These are phyloP conservation scores for Beauveria pseudobassiana DNA, from an alignment of 2,329 filamentous ascomycete species.

Conservation along the genomic window DNA sequence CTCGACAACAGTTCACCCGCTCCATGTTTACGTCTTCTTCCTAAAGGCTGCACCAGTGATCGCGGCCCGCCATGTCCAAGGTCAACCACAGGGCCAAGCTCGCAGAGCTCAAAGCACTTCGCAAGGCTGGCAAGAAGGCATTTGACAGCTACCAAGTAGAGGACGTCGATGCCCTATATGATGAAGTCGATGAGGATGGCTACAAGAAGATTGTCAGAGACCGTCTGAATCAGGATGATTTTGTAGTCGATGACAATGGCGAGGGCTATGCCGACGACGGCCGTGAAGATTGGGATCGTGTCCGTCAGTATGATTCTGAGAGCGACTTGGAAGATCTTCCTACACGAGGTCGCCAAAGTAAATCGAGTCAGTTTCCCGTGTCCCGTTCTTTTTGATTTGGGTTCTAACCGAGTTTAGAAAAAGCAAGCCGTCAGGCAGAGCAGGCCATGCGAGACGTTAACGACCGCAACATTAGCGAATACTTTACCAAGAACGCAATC, in stretches of 20 bases:
- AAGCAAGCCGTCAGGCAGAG: constrained; percentile 82
- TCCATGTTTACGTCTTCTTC: not conserved
- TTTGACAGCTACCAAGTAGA: constrained; percentile 81
- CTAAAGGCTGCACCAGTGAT: not conserved
- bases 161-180: constrained; percentile 79
- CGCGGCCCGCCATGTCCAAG: constrained; percentile 27
- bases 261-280: constrained; percentile 96
- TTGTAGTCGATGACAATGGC: constrained; percentile 97
- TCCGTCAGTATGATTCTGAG: constrained; percentile 62
- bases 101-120: constrained; percentile 76
- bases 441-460: constrained; percentile 78
- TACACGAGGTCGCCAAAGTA: constrained; percentile 39
- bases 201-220: constrained; percentile 94
- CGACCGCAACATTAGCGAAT: constrained; percentile 88
- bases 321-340: constrained; percentile 47
- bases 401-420: constrained; percentile 44
- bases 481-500: constrained; percentile 73
- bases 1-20: not conserved
- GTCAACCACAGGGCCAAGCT: constrained; percentile 42
- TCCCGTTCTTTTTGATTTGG: not conserved
- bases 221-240: constrained; percentile 88
- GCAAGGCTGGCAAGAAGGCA: constrained; percentile 84
- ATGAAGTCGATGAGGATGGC: constrained; percentile 91
- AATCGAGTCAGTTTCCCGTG: constrained; percentile 36
- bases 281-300: constrained; percentile 84